Evolutionary conservation across 2,329 filamentous ascomycete species (phyloP).

Genomic region (Diplodia mutila): DNA sequence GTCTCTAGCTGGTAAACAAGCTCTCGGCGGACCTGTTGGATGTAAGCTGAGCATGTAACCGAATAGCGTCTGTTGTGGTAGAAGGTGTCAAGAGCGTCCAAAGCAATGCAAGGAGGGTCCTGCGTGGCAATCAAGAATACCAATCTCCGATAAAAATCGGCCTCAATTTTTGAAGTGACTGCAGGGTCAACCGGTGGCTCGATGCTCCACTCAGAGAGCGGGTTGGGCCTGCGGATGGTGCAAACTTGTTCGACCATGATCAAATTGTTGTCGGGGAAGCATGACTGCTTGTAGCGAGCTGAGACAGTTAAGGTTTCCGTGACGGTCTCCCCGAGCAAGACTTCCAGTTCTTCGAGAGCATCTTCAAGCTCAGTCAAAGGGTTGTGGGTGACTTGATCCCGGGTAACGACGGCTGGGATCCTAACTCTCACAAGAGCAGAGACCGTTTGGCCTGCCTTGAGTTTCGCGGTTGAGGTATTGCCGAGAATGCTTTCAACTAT

Average conservation of each 20-base stretch:
- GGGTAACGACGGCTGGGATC: slow-evolving; percentile 1
- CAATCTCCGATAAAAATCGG: slow-evolving; percentile 30
- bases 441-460: slow-evolving; percentile 27
- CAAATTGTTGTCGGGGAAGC: slow-evolving; percentile 37
- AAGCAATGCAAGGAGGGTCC: slow-evolving; percentile 13
- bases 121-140: slow-evolving; percentile 27
- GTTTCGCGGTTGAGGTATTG: slow-evolving; percentile 8
- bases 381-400: neutral
- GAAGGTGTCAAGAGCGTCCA: slow-evolving; percentile 18
- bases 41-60: slow-evolving; percentile 11
- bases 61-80: neutral
- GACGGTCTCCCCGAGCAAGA: slow-evolving; percentile 28
- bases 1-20: slow-evolving; percentile 16
- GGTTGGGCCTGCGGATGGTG: slow-evolving; percentile 37
- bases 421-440: slow-evolving; percentile 26
- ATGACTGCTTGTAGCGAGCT: slow-evolving; percentile 40
- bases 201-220: slow-evolving; percentile 39
- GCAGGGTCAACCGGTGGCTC: neutral
- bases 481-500: slow-evolving; percentile 24
- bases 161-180: slow-evolving; percentile 22
- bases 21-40: slow-evolving; percentile 23
- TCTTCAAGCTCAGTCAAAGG: slow-evolving; percentile 4
- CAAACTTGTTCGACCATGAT: slow-evolving; percentile 36
- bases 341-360: slow-evolving; percentile 29
- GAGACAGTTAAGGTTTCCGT: slow-evolving; percentile 30